Evolutionary conservation across 306 rosid genomes (phyloP).

Genomic region (Aeschynomene evenia): DNA sequence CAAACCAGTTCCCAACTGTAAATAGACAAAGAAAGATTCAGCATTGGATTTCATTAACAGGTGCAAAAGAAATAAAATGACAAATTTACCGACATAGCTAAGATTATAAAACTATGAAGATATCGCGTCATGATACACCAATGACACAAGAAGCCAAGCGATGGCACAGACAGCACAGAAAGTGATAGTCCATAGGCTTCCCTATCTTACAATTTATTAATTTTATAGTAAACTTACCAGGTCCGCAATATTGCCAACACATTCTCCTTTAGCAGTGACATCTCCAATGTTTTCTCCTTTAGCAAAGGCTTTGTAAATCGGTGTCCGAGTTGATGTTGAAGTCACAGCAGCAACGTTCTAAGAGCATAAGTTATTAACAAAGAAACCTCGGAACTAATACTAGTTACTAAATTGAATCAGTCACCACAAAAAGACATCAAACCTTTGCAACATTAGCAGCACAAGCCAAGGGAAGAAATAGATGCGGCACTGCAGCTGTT

Average conservation of each 20-base stretch:
- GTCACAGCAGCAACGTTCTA: constrained; percentile 98
- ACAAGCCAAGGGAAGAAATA: constrained; percentile 98
- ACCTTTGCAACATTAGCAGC: constrained; percentile 98
- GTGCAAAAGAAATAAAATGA: not conserved
- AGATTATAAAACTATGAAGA: not conserved
- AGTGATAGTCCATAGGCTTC: constrained; percentile 10
- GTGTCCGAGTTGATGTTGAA: constrained; percentile 97
- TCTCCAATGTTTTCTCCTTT: constrained; percentile 98
- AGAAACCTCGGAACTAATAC: constrained; percentile 29
- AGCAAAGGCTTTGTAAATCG: constrained; percentile 98
- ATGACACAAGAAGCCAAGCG: not conserved
- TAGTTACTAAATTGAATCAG: not conserved
- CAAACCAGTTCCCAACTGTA: constrained; percentile 96
- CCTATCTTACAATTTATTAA: not conserved
- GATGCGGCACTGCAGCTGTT: constrained; percentile 86
- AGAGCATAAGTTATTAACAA: constrained; percentile 32
- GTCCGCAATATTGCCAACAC: constrained; percentile 95
- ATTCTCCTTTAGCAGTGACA: constrained; percentile 99
- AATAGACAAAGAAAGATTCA: constrained; percentile 23
- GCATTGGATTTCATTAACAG: constrained; percentile 4
- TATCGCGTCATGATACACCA: not conserved
- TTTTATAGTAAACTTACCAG: constrained; percentile 56
- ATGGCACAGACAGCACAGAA: constrained; percentile 1
- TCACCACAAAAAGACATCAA: not conserved
- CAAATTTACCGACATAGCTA: not conserved